These are phyloP conservation scores for Penicillium sp. DNA, from an alignment of 2,329 filamentous ascomycete genomes.

Conservation along the genomic window DNA sequence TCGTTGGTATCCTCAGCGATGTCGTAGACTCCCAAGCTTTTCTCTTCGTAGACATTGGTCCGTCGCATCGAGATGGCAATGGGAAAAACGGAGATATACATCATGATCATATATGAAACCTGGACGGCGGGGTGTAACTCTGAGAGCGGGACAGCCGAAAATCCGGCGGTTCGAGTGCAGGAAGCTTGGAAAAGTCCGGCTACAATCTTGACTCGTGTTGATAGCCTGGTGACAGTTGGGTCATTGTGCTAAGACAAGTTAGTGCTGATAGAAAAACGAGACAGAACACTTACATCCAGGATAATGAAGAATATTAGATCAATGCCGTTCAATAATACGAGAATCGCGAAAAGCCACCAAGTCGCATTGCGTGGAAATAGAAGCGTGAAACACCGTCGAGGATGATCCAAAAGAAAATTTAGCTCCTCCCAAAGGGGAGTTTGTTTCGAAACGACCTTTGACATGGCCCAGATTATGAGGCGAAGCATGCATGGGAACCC, in stretches of 20 bases:
- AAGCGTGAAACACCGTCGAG: slow-evolving; percentile 92
- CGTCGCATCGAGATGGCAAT: slow-evolving; percentile 92
- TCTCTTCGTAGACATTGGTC: slow-evolving; percentile 95
- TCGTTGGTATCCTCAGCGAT: slow-evolving; percentile 58
- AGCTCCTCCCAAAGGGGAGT: slow-evolving; percentile 87
- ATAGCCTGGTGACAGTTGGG: slow-evolving; percentile 67
- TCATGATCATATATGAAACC: slow-evolving; percentile 95
- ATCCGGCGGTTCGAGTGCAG: slow-evolving; percentile 87
- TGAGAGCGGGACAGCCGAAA: slow-evolving; percentile 77
- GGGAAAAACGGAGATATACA: slow-evolving; percentile 97
- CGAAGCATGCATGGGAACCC: slow-evolving; percentile 94
- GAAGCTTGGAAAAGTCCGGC: slow-evolving; percentile 89
- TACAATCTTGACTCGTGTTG: slow-evolving; percentile 76
- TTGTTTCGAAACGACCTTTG: slow-evolving; percentile 66
- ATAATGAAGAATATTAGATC: slow-evolving; percentile 92
- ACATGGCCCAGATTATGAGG: slow-evolving; percentile 84
- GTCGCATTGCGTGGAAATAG: slow-evolving; percentile 88
- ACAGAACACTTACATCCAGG: slow-evolving; percentile 65
- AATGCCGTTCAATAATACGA: slow-evolving; percentile 79
- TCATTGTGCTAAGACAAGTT: slow-evolving; percentile 59
- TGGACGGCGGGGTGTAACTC: slow-evolving; percentile 86
- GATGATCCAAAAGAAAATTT: slow-evolving; percentile 88
- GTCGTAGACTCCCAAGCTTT: slow-evolving; percentile 70
- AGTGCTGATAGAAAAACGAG: background rate
- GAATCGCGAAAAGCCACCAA: slow-evolving; percentile 92